These are phyloP conservation scores for Parafenestella ontariensis DNA, from an alignment of 2,329 filamentous ascomycete genomes.

Conservation along the genomic window DNA sequence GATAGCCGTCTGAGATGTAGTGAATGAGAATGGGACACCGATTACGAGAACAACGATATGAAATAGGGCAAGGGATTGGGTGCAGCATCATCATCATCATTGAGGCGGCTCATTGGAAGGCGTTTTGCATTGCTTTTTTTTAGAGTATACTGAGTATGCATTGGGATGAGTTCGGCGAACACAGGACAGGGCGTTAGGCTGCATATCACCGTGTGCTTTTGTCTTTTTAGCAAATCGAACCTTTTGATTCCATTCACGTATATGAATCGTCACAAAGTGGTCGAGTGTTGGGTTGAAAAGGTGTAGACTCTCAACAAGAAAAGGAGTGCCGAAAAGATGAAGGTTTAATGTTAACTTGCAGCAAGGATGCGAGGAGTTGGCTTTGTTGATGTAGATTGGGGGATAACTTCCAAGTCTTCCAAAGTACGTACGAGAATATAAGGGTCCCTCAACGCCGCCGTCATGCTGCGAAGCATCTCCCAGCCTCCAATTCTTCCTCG, in stretches of 20 bases:
- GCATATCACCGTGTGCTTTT: not conserved
- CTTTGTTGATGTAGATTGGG: too few relatives aligned
- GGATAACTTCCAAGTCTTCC: not conserved
- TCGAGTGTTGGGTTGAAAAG: too few relatives aligned
- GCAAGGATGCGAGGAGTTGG: too few relatives aligned
- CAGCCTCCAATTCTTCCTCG: not conserved
- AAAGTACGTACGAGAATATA: not conserved
- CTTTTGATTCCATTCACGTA: not conserved
- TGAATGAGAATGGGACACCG: conserved; percentile 7
- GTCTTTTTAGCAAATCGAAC: not conserved
- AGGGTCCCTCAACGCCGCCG: not conserved
- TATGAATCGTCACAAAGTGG: too few relatives aligned
- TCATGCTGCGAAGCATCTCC: not conserved
- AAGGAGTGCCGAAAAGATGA: too few relatives aligned
- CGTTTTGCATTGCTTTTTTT: conserved; percentile 15
- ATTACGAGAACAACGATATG: conserved; percentile 6
- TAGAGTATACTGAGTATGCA: conserved; percentile 11
- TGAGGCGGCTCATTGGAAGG: conserved; percentile 15
- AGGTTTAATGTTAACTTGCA: too few relatives aligned
- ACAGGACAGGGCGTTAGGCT: not conserved
- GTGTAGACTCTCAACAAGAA: too few relatives aligned
- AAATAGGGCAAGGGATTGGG: conserved; percentile 2
- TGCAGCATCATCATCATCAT: conserved; percentile 6
- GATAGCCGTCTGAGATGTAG: conserved; percentile 13
- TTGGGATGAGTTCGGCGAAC: not conserved